Base-by-base conservation (phyloP, 257 asterid genomes). In the Scutellaria galericulata region DNA sequence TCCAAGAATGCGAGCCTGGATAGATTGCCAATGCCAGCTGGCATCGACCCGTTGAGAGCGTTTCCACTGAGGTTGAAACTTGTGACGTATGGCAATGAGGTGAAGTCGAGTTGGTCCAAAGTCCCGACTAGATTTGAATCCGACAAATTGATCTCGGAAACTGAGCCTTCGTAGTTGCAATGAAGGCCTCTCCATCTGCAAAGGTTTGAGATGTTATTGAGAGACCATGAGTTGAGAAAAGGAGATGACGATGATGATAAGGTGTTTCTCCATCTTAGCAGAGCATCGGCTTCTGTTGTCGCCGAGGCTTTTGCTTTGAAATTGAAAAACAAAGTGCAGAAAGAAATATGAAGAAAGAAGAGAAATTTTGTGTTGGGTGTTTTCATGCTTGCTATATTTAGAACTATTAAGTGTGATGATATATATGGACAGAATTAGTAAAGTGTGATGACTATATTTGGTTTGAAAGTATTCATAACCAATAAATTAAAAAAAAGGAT, bases 131-230 rank as follows among this genome's bases (percentile, higher is more conserved):
- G 85, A 70, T 46, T 40, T 50, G 83, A 79, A 56, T 47, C 69
- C 2, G 90, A 61, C 2, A 94, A 79, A 47, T 82, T 63, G 42
- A 94, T 73, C 62, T 39, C 77, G 2, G 91, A 78, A 42, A 94
- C 73, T 0, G 86, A 78, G 14, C 82, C 85, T 0, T 64, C 79
- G 0, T 9, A 2, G 58, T 81, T 81, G 88, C 98, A 93, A 12
- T 13, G 51, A 46, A 90, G 77, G 57, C 85, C 90, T 7, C 72
- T 65, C 97, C 98, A 93, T 44, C 39, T 72, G 78, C 98, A 93
- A 40, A 83, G 86, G 80, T 76, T 85, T 40, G 70, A 70, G 63
- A 75, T 9, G 82, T 79, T 86, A 74, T 48, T 53, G 70, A 61
- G 78, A 46, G 96, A 84, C 97, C 97, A 89, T 48, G 90, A 86